Conservation (phyloP, 106 monocot species). For the Platanthera guangdongensis region DNA sequence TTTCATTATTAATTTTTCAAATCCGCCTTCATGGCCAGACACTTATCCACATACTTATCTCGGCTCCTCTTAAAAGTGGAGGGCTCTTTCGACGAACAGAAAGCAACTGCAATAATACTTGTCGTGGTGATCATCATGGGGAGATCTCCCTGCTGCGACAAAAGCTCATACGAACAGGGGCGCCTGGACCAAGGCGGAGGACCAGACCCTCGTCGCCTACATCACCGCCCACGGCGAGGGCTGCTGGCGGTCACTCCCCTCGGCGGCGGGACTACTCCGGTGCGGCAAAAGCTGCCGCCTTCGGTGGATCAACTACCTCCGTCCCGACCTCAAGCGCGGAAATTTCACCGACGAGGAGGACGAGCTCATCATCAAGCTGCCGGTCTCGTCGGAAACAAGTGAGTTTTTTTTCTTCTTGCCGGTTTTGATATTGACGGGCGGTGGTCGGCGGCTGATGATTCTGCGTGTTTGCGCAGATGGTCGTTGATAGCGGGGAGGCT, state of each 20-base stretch:
- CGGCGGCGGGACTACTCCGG: slow-evolving; percentile 36
- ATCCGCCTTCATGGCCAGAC: background rate
- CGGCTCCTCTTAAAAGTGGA: background rate
- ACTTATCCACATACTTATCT: background rate
- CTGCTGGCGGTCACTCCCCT: slow-evolving; percentile 45
- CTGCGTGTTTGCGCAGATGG: slow-evolving; percentile 37
- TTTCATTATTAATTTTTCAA: too few species aligned
- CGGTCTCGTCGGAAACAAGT: slow-evolving; percentile 37
- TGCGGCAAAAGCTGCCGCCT: slow-evolving; percentile 47
- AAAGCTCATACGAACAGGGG: slow-evolving; percentile 52
- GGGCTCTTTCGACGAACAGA: background rate
- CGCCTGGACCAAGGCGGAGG: slow-evolving; percentile 51
- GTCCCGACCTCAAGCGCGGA: slow-evolving; percentile 47
- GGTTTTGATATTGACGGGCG: background rate
- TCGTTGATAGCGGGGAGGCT: slow-evolving; percentile 77
- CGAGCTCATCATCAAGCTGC: slow-evolving; percentile 57
- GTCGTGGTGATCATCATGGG: slow-evolving; percentile 14
- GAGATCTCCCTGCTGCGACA: slow-evolving; percentile 39
- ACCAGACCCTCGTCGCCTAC: slow-evolving; percentile 36
- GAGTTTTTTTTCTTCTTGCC: background rate
- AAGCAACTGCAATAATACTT: background rate
- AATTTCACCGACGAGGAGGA: slow-evolving; percentile 54
- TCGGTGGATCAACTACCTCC: slow-evolving; percentile 40
- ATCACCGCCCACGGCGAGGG: slow-evolving; percentile 49
- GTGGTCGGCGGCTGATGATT: background rate